A percentile compares a stretch with the other conserved stretches of the same genome.
These are phyloP conservation scores for Geranomyces michiganensis DNA, from an alignment of 192 early-diverging fungal genomes.

Conservation along the genomic window DNA sequence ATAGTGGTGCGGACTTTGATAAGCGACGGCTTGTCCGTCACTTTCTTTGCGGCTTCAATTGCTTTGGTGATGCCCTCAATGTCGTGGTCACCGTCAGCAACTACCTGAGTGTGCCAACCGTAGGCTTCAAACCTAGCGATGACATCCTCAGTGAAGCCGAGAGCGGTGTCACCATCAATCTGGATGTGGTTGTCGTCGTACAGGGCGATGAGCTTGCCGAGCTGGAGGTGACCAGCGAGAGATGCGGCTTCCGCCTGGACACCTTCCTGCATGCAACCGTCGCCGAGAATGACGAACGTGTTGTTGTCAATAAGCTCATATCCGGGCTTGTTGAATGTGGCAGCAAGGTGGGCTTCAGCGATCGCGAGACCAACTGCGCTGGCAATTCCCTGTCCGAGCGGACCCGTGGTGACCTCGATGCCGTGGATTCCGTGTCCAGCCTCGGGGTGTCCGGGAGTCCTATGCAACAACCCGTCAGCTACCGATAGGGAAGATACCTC, in stretches of 20 bases:
- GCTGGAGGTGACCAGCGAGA: slow-evolving; percentile 78
- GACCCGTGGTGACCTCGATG: slow-evolving; percentile 96
- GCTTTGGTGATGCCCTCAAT: slow-evolving; percentile 70
- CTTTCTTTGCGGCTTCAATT: slow-evolving; percentile 78
- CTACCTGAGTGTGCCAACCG: slow-evolving; percentile 84
- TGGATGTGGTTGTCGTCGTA: slow-evolving; percentile 98
- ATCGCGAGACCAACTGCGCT: slow-evolving; percentile 93
- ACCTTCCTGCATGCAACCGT: slow-evolving; percentile 99
- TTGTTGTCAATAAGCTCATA: slow-evolving; percentile 86
- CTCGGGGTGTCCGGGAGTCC: slow-evolving; percentile 97
- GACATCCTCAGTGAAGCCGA: slow-evolving; percentile 92
- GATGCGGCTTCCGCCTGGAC: slow-evolving; percentile 88
- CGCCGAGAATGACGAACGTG: slow-evolving; percentile 83
- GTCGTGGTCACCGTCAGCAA: slow-evolving; percentile 84
- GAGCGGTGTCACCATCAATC: slow-evolving; percentile 79
- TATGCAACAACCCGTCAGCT: slow-evolving; percentile 41
- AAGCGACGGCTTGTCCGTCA: slow-evolving; percentile 85
- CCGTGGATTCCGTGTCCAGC: slow-evolving; percentile 76
- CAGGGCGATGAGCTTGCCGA: slow-evolving; percentile 91
- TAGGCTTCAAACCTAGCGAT: slow-evolving; percentile 85
- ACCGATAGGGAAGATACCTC: too few relatives aligned
- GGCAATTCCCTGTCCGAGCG: slow-evolving; percentile 91
- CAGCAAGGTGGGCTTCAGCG: slow-evolving; percentile 84
- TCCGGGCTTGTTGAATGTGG: slow-evolving; percentile 88
- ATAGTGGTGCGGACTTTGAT: slow-evolving; percentile 92